phyloP scores from a whole-genome alignment of 331 rosid genomes.

The Telfairia occidentalis region DNA sequence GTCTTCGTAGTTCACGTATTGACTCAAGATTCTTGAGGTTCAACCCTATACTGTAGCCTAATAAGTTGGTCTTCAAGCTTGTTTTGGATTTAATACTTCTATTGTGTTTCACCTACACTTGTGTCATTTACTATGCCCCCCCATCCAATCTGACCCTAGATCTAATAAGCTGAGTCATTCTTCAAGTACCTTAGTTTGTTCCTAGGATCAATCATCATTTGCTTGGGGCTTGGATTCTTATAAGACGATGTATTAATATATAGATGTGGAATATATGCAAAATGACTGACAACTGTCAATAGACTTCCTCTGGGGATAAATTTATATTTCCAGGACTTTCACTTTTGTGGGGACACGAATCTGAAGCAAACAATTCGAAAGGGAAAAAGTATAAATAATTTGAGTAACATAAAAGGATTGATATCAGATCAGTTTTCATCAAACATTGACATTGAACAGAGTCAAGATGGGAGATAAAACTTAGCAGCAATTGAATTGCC shows the following conservation, averaged over 20 bases:
- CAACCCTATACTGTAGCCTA: not conserved
- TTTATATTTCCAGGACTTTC: not conserved
- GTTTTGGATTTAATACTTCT: not conserved
- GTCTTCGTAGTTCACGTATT: not conserved
- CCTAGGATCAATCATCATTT: not conserved
- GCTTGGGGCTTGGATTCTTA: no score
- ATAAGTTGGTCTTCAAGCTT: not conserved
- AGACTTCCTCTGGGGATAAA: not conserved
- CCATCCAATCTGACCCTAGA: not conserved
- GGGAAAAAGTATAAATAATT: no score
- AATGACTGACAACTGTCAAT: not conserved
- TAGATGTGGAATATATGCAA: not conserved
- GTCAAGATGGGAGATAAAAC: no score
- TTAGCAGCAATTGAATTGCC: no score
- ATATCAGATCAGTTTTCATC: no score
- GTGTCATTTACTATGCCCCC: not conserved
- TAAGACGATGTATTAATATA: not conserved
- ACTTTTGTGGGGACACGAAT: not conserved
- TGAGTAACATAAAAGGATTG: no score
- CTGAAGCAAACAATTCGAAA: not conserved
- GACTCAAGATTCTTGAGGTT: not conserved
- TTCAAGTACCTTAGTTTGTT: not conserved
- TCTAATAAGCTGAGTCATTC: not conserved
- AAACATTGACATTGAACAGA: no score
- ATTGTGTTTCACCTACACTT: not conserved